Conservation (phyloP, 148 eudicot genomes). For the Spergularia bocconei region DNA sequence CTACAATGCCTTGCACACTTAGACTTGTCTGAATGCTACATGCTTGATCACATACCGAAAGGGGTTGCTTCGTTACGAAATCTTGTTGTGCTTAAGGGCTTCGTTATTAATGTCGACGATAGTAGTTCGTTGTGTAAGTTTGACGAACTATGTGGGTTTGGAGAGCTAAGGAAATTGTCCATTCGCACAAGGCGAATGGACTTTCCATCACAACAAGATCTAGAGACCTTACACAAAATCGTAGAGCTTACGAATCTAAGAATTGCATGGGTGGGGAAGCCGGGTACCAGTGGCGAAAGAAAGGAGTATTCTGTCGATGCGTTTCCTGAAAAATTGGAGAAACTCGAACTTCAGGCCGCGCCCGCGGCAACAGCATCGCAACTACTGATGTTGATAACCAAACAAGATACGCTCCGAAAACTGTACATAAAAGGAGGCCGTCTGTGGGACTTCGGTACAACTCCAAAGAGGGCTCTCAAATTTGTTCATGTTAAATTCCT, state of each 20-base stretch:
- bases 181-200: constrained; percentile 20
- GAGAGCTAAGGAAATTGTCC: constrained; percentile 11
- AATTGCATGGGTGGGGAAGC: constrained; percentile 22
- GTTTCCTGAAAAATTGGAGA: constrained; percentile 8
- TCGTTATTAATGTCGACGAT: background rate
- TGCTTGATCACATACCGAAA: constrained; percentile 15
- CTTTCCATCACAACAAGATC: constrained; percentile 11
- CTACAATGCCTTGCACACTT: constrained; percentile 9
- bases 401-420: background rate
- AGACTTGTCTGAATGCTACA: constrained; percentile 21
- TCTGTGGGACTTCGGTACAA: background rate
- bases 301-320: background rate
- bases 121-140: background rate
- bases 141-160: background rate
- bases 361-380: background rate
- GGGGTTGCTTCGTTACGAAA: background rate
- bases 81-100: constrained; percentile 19
- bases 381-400: constrained; percentile 1
- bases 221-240: background rate
- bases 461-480: background rate
- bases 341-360: constrained; percentile 15
- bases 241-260: background rate
- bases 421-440: constrained; percentile 21
- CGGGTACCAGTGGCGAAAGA: background rate
- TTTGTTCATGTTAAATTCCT: background rate